Percentiles rank a stretch among this genome's conserved stretches.
phyloP scores from a whole-genome alignment of 2,329 filamentous ascomycete genomes.

The Blastomyces gilchristii region DNA sequence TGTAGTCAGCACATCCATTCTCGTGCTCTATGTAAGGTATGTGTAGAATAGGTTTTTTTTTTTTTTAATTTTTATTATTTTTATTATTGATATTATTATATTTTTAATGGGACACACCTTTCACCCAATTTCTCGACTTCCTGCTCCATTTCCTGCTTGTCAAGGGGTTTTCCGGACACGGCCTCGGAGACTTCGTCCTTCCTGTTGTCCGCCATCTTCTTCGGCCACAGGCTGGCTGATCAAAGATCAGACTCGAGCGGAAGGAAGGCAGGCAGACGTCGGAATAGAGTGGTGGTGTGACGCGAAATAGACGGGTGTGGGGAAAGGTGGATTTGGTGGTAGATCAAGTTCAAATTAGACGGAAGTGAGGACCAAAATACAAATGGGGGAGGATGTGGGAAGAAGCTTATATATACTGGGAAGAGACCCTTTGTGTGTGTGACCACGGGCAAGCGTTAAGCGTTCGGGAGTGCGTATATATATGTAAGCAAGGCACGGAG shows the following conservation, averaged over 20 bases:
- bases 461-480: background rate
- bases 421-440: background rate
- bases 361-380: background rate
- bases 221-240: background rate
- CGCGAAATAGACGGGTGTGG: background rate
- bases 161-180: background rate
- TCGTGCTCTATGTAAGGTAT: background rate
- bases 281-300: background rate
- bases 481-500: slow-evolving; percentile 1
- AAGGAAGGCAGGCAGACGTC: background rate
- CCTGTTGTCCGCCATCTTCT: background rate
- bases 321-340: background rate
- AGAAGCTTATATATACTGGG: background rate
- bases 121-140: background rate
- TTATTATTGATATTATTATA: too few relatives aligned
- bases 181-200: background rate
- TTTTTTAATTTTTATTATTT: too few relatives aligned
- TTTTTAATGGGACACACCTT: slow-evolving; percentile 1
- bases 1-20: background rate
- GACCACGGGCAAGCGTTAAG: background rate
- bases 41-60: background rate
- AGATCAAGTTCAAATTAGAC: background rate
- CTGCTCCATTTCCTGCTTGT: background rate
- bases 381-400: background rate
- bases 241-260: background rate